Evolutionary conservation across 1,284 basidiomycete species (phyloP).

Genomic region (Coniferiporia weirii): DNA sequence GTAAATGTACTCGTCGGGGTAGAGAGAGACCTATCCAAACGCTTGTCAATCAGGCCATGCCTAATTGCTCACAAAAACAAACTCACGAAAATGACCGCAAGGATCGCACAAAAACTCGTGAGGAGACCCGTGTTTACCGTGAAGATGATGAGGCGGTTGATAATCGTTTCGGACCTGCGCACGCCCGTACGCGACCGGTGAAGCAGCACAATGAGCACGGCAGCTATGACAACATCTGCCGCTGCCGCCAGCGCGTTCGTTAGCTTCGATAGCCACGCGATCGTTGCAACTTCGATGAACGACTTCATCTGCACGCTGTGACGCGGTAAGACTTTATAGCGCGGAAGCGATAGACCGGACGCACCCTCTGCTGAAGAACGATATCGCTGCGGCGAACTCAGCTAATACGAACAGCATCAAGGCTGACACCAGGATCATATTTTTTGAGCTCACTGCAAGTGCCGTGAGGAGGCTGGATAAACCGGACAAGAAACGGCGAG

Average conservation of each 20-base stretch:
- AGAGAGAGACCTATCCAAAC: constrained; percentile 1
- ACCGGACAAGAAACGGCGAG: background rate
- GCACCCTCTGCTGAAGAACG: constrained; percentile 6
- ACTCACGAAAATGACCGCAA: constrained; percentile 14
- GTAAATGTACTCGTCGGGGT: constrained; percentile 15
- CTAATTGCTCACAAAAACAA: background rate
- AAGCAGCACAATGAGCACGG: constrained; percentile 15
- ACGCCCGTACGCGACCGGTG: constrained; percentile 17
- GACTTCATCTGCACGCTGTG: background rate
- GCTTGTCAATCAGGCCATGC: background rate
- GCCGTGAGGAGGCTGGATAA: background rate
- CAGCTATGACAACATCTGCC: constrained; percentile 17
- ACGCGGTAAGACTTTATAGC: background rate
- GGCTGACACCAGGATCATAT: background rate
- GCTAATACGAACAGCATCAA: constrained; percentile 2
- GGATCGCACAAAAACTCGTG: constrained; percentile 15
- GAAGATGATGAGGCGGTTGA: constrained; percentile 18
- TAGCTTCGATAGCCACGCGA: constrained; percentile 9
- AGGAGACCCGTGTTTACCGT: constrained; percentile 18
- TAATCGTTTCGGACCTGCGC: constrained; percentile 16
- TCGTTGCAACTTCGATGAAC: background rate
- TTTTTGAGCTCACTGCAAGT: constrained; percentile 13
- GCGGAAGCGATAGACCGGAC: background rate
- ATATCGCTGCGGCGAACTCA: constrained; percentile 3
- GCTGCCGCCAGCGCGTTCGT: constrained; percentile 13